phyloP scores from a whole-genome alignment of 495 filamentous ascomycete genomes.

The Trichoderma gamsii region DNA sequence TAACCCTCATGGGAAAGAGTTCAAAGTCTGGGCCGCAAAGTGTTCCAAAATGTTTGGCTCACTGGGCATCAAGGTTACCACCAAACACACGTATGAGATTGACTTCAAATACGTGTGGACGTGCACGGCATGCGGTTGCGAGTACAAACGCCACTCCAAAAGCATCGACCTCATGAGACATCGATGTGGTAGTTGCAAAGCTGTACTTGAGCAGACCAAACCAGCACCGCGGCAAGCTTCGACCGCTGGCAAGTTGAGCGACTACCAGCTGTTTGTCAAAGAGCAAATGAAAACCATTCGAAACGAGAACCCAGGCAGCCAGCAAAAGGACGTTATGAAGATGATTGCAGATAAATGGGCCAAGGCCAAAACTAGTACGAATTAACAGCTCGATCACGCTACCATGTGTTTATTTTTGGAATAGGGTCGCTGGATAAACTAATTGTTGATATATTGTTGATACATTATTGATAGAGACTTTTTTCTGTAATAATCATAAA shows the following conservation, averaged over 20 bases:
- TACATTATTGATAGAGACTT: no score
- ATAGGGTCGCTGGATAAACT: no score
- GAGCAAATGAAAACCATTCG: constrained; percentile 53
- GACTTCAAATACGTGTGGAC: constrained; percentile 85
- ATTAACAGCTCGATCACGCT: no score
- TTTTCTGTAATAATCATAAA: no score
- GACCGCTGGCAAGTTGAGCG: constrained; percentile 35
- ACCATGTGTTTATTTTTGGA: no score
- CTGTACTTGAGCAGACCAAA: constrained; percentile 66
- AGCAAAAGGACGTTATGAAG: constrained; percentile 61
- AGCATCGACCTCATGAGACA: constrained; percentile 63
- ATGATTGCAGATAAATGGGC: constrained; percentile 46
- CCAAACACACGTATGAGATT: constrained; percentile 81
- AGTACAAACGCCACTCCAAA: constrained; percentile 75
- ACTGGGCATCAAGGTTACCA: constrained; percentile 65
- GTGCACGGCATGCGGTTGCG: constrained; percentile 59
- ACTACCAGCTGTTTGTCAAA: constrained; percentile 65
- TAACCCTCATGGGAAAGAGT: constrained; percentile 74
- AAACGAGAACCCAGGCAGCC: constrained; percentile 43
- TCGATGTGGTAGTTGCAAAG: constrained; percentile 65
- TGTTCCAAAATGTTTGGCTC: constrained; percentile 34
- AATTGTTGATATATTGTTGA: no score
- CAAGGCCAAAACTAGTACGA: constrained; percentile 1
- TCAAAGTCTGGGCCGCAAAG: constrained; percentile 62
- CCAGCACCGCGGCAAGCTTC: constrained; percentile 54